Evolutionary conservation across 768 basidiomycete species (phyloP), one percentile per base, ranked within the genome.

Genomic region (Lyophyllum semitale): DNA sequence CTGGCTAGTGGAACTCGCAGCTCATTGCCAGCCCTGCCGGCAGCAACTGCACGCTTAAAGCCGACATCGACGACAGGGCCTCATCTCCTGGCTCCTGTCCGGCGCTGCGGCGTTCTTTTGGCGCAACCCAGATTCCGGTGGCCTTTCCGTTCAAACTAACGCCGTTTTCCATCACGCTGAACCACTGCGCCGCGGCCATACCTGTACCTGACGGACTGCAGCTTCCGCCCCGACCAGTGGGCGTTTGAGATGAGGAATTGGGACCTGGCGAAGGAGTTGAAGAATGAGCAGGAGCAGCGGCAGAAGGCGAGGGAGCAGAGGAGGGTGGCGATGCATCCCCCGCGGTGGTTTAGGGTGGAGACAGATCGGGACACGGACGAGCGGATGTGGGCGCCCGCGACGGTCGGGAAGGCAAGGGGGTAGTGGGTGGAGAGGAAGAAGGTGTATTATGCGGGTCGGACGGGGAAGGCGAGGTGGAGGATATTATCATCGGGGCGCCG

Each of bases 1-100:
- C 95, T 0, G 95, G 95, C 4, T 83, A 94, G 2, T 98, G 95
- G 96, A 94, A 93, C 65, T 91, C 90, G 41, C 95, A 98, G 66
- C 84, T 98, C 32, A 88, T 98, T 49, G 93, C 93, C 18, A 84
- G 93, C 9, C 80, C 83, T 18, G 33, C 47, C n/a, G 23, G 23
- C 30, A 20, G 20, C 32, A 32, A 8, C 20, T 82, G 83, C 11
- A 77, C 75, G 38, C 77, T 94, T 11, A 80, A 88, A 51, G 93
- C 94, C 0, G 93, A 95, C 62, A 81, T 86, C 26, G 65, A 80
- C 2, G 71, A 75, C 13, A 69, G 74, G 3, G 72, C 74, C 23
- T 64, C 73, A 46, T 70, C 82, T 37, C 82, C 83, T 12, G 89
- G 93, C 63, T 91, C 53, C 9, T 29, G 43, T 8, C 46, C 55